Conservation (phyloP, 768 basidiomycete species). For the Auricularia sp. region DNA sequence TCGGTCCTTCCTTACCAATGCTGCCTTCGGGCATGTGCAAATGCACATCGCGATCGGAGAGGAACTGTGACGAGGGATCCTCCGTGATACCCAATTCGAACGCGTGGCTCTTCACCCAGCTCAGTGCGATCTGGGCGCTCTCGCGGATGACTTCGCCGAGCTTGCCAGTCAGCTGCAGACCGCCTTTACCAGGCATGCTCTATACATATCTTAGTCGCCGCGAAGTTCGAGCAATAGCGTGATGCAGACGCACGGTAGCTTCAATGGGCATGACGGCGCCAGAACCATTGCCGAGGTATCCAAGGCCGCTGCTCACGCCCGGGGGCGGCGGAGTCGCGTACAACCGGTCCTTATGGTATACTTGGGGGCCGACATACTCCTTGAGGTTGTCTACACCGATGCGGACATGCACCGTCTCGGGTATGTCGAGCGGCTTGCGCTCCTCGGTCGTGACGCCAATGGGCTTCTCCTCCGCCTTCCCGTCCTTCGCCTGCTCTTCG, state of each 20-base stretch:
- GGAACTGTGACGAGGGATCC: slow-evolving; percentile 58
- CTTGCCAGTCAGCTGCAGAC: slow-evolving; percentile 88
- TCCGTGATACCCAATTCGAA: slow-evolving; percentile 79
- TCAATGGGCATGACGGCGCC: slow-evolving; percentile 98
- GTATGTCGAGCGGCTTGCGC: slow-evolving; percentile 73
- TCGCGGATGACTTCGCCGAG: slow-evolving; percentile 97
- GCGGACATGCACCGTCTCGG: slow-evolving; percentile 62
- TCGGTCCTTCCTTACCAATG: slow-evolving; percentile 91
- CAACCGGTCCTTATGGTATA: slow-evolving; percentile 92
- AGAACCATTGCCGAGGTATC: slow-evolving; percentile 92
- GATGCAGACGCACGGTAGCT: slow-evolving; percentile 58
- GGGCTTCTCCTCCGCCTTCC: slow-evolving; percentile 30
- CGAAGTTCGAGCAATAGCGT: no score
- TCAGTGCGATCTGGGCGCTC: slow-evolving; percentile 87
- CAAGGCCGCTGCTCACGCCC: slow-evolving; percentile 90
- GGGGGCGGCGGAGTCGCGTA: slow-evolving; percentile 73
- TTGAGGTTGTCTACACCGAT: slow-evolving; percentile 84
- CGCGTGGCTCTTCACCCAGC: slow-evolving; percentile 89
- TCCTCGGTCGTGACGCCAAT: slow-evolving; percentile 58
- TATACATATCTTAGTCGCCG: slow-evolving; percentile 21
- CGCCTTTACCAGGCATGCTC: slow-evolving; percentile 96
- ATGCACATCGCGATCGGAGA: slow-evolving; percentile 83
- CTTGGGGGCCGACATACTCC: slow-evolving; percentile 91
- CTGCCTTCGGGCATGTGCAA: slow-evolving; percentile 96
- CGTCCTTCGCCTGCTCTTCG: slow-evolving; percentile 12